Evolutionary conservation across 2,329 filamentous ascomycete genomes (phyloP).

Genomic region (Diaporthe vexans): DNA sequence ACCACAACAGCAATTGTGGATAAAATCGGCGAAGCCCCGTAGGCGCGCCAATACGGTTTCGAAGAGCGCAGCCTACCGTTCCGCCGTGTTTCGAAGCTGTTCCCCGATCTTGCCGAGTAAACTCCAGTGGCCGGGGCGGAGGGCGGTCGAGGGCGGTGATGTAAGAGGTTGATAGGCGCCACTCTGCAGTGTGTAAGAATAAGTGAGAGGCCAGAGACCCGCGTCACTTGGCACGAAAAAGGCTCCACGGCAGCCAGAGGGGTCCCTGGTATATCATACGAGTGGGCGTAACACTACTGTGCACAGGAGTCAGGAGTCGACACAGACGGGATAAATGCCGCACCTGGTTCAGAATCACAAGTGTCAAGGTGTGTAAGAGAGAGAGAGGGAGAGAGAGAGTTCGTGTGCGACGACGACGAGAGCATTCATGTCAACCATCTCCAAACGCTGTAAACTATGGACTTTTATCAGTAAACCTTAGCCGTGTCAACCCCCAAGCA

Average conservation of each 20-base stretch:
- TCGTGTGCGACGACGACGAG: not conserved
- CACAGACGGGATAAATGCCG: constrained; percentile 25
- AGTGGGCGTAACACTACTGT: not conserved
- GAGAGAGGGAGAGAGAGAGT: not conserved
- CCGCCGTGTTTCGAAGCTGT: constrained; percentile 6
- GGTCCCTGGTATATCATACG: constrained; percentile 22
- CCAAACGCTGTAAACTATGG: not conserved
- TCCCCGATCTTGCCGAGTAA: constrained; percentile 29
- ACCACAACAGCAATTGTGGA: constrained; percentile 19
- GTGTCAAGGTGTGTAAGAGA: not conserved
- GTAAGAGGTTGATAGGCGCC: constrained; percentile 19
- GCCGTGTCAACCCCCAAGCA: not conserved
- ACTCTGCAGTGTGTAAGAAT: constrained; percentile 1
- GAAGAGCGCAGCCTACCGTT: constrained; percentile 2
- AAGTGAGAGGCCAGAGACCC: constrained; percentile 11
- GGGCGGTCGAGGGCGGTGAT: not conserved
- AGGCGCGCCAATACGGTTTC: constrained; percentile 27
- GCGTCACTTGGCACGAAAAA: constrained; percentile 26
- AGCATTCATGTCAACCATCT: not conserved
- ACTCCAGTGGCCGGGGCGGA: constrained; percentile 17
- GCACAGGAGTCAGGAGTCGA: constrained; percentile 25
- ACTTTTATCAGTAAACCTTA: constrained; percentile 13
- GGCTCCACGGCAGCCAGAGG: constrained; percentile 26
- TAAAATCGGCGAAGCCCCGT: not conserved
- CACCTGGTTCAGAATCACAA: not conserved